Evolutionary conservation across 305 asterid genomes (phyloP).

Genomic region (Rubia peregrina): DNA sequence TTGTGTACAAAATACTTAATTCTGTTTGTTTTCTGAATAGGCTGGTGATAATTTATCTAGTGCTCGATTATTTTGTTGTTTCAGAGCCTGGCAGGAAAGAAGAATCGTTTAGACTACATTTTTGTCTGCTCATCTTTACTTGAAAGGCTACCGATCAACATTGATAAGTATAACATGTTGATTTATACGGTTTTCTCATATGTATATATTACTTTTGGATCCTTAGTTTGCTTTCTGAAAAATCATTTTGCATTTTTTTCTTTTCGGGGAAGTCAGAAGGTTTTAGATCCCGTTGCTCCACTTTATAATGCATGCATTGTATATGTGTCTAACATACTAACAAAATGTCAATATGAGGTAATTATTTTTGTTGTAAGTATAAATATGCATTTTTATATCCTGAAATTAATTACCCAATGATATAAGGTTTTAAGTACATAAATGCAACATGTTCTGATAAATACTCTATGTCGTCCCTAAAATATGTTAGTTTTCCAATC

Average conservation of each 20-base stretch:
- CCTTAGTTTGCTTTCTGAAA: slow-evolving; percentile 16
- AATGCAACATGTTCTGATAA: slow-evolving; percentile 11
- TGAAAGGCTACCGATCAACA: not conserved
- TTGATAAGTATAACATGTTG: not conserved
- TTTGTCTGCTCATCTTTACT: too few species aligned
- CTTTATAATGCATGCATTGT: slow-evolving; percentile 68
- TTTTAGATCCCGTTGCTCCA: slow-evolving; percentile 93
- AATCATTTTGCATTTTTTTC: slow-evolving; percentile 2
- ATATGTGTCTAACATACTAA: slow-evolving; percentile 89
- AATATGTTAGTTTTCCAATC: slow-evolving; percentile 95
- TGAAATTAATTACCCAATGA: slow-evolving; percentile 10
- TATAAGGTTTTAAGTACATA: not conserved
- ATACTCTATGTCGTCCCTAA: slow-evolving; percentile 73
- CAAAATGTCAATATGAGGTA: slow-evolving; percentile 99
- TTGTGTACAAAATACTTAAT: too few species aligned
- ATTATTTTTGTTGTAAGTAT: slow-evolving; percentile 1
- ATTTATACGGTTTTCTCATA: not conserved
- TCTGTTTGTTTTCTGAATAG: too few species aligned
- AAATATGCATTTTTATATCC: not conserved
- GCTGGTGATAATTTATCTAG: slow-evolving; percentile 40
- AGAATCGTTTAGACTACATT: not conserved
- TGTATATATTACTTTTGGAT: not conserved
- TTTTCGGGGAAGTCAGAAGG: slow-evolving; percentile 65
- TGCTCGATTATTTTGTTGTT: slow-evolving; percentile 19
- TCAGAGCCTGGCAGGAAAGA: not conserved